Base-by-base conservation (phyloP, 768 basidiomycete species). In the Tulasnella calospora region DNA sequence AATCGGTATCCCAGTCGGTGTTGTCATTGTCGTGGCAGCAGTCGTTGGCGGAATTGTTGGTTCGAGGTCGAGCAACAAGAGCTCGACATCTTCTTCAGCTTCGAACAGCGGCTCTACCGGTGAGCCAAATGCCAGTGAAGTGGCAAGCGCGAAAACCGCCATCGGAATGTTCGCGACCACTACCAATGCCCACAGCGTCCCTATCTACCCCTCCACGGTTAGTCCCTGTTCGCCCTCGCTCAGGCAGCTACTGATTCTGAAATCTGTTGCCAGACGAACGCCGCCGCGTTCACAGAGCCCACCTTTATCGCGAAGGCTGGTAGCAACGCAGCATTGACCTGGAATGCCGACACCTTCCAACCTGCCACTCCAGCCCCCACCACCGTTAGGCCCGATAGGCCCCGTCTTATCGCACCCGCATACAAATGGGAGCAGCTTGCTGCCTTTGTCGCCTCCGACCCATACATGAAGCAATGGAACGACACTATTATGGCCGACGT, bases 351-450 rank as follows among this genome's bases (percentile, higher is more conserved):
- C 83, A 83, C 93, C 8, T 94, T 91, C 83, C 83, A 89, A 67
- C 92, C 95, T 27, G 82, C 89, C 47, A 90, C 84, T 81, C 91
- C 94, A 13, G 83, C 83, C 57, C 87, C 88, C n/a, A 90, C 90
- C 47, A 84, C 83, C 73, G 86, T 91, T 44, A 92, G 95, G 69
- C 81, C 90, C 12, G 92, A 94, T 82, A 92, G 96, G 79, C 98
- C 98, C 35, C 92, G 94, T 67, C 88, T 99, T 72, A 92, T 98
- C 81, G 98, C 97, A 21, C 95, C 97, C 33, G 81, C 88, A 13
- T 96, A 95, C 88, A 96, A 95, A 85, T 99, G 98, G 97, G 84
- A 87, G 21, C 93, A 90, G 17, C 89, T 99, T 35, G 90, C 92
- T 6, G 82, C 83, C 33, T 87, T 98, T 81, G 97, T 99, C 82